Evolutionary conservation across 352 stramenopile species (phyloP).

Genomic region (Phytopythium sindhum): DNA sequence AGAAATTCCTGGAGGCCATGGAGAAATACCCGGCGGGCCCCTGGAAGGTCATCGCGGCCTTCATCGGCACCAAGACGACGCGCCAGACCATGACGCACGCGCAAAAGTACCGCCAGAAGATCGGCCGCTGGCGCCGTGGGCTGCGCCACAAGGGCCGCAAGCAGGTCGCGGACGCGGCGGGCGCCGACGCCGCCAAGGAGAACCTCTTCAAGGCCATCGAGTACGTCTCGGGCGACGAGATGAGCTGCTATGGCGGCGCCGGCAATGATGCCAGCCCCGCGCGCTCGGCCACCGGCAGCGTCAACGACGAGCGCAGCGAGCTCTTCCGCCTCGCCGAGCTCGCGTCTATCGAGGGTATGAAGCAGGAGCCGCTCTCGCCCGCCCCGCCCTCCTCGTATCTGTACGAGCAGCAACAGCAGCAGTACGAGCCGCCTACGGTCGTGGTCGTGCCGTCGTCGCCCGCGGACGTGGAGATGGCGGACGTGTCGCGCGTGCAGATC

Average conservation of each 20-base stretch:
- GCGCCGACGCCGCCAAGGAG: slow-evolving; percentile 47
- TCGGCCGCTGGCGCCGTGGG: slow-evolving; percentile 73
- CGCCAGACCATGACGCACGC: slow-evolving; percentile 93
- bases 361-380: slow-evolving; percentile 37
- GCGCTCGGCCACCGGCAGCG: slow-evolving; percentile 31
- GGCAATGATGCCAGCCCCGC: slow-evolving; percentile 23
- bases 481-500: slow-evolving; percentile 34
- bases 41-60: slow-evolving; percentile 81
- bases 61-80: slow-evolving; percentile 82
- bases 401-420: slow-evolving; percentile 9
- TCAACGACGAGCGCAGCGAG: slow-evolving; percentile 37
- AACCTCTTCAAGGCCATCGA: slow-evolving; percentile 65
- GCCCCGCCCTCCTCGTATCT: slow-evolving; percentile 4
- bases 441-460: slow-evolving; percentile 3
- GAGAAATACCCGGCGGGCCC: slow-evolving; percentile 81
- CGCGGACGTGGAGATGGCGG: slow-evolving; percentile 35
- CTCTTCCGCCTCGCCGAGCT: slow-evolving; percentile 75
- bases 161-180: slow-evolving; percentile 33
- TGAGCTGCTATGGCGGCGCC: slow-evolving; percentile 22
- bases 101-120: slow-evolving; percentile 86
- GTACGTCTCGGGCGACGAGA: slow-evolving; percentile 56
- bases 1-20: slow-evolving; percentile 84
- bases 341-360: slow-evolving; percentile 75
- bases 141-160: slow-evolving; percentile 80
- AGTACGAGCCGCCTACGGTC: not conserved